Percentiles rank a stretch among this genome's conserved stretches.
Conservation (phyloP, 2,329 filamentous ascomycete species). For the Sarocladium brachiariae region DNA sequence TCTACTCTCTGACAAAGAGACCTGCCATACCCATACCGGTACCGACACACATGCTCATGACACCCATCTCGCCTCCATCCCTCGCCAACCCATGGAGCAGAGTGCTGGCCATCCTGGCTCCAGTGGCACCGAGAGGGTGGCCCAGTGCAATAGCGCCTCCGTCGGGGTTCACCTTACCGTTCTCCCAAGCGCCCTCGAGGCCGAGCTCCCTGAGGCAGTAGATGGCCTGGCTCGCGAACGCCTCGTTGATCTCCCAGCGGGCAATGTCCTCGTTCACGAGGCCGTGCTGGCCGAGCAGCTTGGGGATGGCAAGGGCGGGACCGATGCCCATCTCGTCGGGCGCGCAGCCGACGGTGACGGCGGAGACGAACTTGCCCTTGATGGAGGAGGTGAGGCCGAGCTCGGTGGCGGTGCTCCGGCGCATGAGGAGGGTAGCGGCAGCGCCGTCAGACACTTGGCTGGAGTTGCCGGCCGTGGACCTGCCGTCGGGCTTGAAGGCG, state of each 20-base stretch:
- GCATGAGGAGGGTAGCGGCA: slow-evolving; percentile 76
- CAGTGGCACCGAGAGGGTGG: slow-evolving; percentile 79
- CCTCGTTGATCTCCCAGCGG: slow-evolving; percentile 92
- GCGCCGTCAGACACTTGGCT: slow-evolving; percentile 86
- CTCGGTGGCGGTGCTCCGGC: slow-evolving; percentile 67
- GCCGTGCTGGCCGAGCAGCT: slow-evolving; percentile 63
- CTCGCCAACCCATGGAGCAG: slow-evolving; percentile 57
- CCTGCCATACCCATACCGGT: slow-evolving; percentile 70
- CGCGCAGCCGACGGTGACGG: slow-evolving; percentile 67
- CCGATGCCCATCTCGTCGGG: slow-evolving; percentile 95
- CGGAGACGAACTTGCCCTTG: slow-evolving; percentile 76
- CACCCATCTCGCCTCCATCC: slow-evolving; percentile 65
- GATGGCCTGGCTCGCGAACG: slow-evolving; percentile 59
- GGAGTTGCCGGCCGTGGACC: slow-evolving; percentile 79
- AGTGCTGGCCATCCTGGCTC: slow-evolving; percentile 68
- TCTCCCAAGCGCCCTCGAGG: slow-evolving; percentile 53
- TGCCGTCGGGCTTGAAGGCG: slow-evolving; percentile 69
- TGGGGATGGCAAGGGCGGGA: slow-evolving; percentile 78
- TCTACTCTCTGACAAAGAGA: slow-evolving; percentile 54
- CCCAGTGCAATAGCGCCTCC: slow-evolving; percentile 86
- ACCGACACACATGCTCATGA: slow-evolving; percentile 81
- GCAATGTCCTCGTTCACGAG: slow-evolving; percentile 63
- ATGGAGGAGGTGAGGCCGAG: slow-evolving; percentile 64
- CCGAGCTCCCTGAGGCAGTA: slow-evolving; percentile 68
- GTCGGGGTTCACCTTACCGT: slow-evolving; percentile 76